Evolutionary conservation across 768 basidiomycete genomes (phyloP), one percentile per base, ranked within the genome.

Genomic region (Termitomyces sp.): DNA sequence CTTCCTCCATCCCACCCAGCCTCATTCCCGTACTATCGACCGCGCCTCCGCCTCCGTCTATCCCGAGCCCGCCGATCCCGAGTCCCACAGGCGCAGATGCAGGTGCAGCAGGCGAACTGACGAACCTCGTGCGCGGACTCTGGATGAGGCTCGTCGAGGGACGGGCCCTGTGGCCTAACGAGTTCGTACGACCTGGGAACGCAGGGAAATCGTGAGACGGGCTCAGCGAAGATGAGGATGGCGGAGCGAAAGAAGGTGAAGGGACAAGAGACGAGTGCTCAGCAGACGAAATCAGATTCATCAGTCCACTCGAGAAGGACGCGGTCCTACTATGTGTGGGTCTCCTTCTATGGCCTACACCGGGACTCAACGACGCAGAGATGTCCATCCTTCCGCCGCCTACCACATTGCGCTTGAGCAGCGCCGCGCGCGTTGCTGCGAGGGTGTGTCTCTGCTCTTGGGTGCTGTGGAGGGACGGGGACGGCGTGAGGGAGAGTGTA

Each of bases 301-400:
- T 70, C 0, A 88, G 65, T 15, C 85, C 83, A 14, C 5, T 42
- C 1, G 84, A 81, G 17, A 86, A 74, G 0, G 82, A 86, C 0
- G 81, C 70, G 0, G 86, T 80, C 3, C 86, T 81, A 3, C 73
- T 73, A 48, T 86, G 85, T 11, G 77, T 72, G 5, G 70, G 76
- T 61, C 70, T 51, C 43, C 70, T 65, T 51, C 70, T 65, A 54
- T 66, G 71, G 1, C 42, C 51, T 3, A 25, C 3, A 10, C 8
- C 48, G 65, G 70, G 65, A 37, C 71, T 66, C 42, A 79, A 69
- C 1, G 80, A 80, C 0, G 82, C 79, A 6, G 85, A 81, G 49
- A 92, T 90, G 65, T 91, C 88, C 89, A 92, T 92, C 66, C 88
- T 85, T 6, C 91, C 91, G 1, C 91, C 90, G 15, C 89, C 89